phyloP scores from a whole-genome alignment of 257 asterid species.

The Solanum dulcamara region DNA sequence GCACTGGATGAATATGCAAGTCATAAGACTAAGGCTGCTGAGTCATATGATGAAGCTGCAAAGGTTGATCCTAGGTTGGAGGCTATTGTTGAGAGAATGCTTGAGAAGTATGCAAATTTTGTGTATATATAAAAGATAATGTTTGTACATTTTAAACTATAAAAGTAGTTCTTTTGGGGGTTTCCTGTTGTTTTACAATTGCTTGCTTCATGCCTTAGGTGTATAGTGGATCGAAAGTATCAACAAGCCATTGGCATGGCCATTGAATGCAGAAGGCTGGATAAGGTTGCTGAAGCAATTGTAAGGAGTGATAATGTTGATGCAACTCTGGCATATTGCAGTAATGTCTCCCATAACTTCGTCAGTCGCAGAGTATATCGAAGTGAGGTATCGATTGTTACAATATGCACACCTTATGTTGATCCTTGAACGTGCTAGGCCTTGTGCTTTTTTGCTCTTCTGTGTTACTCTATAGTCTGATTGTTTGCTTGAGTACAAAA shows the following conservation, averaged over 20 bases:
- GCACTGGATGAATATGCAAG: slow-evolving; percentile 87
- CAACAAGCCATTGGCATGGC: slow-evolving; percentile 94
- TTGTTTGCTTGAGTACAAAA: neutral
- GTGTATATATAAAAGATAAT: neutral
- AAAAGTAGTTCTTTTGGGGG: neutral
- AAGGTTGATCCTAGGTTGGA: slow-evolving; percentile 77
- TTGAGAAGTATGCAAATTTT: slow-evolving; percentile 60
- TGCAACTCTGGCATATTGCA: slow-evolving; percentile 68
- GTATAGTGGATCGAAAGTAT: slow-evolving; percentile 68
- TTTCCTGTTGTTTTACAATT: neutral
- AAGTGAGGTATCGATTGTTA: slow-evolving; percentile 48
- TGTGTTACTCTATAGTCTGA: neutral
- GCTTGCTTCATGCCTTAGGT: slow-evolving; percentile 28
- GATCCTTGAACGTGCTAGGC: neutral
- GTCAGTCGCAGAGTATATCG: slow-evolving; percentile 76
- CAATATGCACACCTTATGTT: neutral
- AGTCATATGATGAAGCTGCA: slow-evolving; percentile 45
- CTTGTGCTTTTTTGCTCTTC: neutral
- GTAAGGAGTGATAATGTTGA: slow-evolving; percentile 63
- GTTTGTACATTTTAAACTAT: neutral
- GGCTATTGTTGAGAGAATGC: slow-evolving; percentile 91
- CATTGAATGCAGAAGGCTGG: slow-evolving; percentile 85
- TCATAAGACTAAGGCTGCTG: slow-evolving; percentile 72
- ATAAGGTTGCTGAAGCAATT: slow-evolving; percentile 81
- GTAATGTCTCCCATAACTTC: slow-evolving; percentile 63